Evolutionary conservation across 805 yeast genomes (phyloP), one percentile per base, ranked within the genome.

Genomic region (Metschnikowia bowlesiae): DNA sequence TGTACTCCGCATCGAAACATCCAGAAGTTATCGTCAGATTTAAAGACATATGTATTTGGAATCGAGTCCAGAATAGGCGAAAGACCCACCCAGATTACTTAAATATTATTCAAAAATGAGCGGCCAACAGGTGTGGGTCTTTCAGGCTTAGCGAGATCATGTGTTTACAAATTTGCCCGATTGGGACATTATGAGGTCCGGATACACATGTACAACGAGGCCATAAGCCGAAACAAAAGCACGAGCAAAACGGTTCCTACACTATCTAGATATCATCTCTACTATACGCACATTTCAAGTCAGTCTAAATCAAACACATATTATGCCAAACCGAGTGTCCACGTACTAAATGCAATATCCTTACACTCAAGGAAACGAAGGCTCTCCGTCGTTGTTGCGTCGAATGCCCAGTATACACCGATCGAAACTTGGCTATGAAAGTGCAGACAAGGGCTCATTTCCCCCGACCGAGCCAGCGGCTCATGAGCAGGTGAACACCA

Each of bases 101-200:
- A 22, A 22, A 22, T 22, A 22, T 4, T 1, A 22, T 5, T 22
- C 22, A 22, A 22, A 22, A 4, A 22, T 22, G 5, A 3, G 22
- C 22, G 22, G 22, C 22, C 22, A 22, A 22, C 22, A 3, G 22
- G 22, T 22, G 22, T 22, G 22, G 22, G 22, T 22, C 22, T 22
- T 22, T 22, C 22, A 34, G 36, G 36, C 36, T 30, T 30, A 30
- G 9, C 9, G n/a, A 18, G 45, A 42, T 26, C 32, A 38, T 22
- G 11, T 42, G 45, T 42, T 42, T 42, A 42, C 45, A 42, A 42
- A 42, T 8, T 26, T 32, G 22, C 45, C 38, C 38, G 30, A 42
- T 42, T 10, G 30, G 45, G 45, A 41, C n/a, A 9, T 32, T 13
- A 32, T 42, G 45, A 42, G 45, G 34, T 42, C 32, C 45, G 10